phyloP scores from a whole-genome alignment of 257 asterid species.

The Striga asiatica region DNA sequence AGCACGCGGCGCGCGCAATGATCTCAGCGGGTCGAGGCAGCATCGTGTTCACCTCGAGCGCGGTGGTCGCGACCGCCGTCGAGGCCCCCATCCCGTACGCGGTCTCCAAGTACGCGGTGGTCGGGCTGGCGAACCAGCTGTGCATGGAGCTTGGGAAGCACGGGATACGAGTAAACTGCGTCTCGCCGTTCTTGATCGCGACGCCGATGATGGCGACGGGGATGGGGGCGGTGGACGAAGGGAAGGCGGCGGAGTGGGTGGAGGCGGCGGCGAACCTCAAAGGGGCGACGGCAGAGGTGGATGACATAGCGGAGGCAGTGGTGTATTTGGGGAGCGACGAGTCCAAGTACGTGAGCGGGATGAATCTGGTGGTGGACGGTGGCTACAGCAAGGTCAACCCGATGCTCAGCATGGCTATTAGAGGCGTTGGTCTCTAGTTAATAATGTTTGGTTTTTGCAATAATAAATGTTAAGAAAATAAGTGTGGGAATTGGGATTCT shows the following conservation, averaged over 20 bases:
- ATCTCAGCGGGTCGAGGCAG: slow-evolving; percentile 16
- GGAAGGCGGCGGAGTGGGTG: not conserved
- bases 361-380: slow-evolving; percentile 31
- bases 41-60: slow-evolving; percentile 22
- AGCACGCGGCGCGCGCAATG: slow-evolving; percentile 39
- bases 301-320: slow-evolving; percentile 26
- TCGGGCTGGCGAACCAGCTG: not conserved
- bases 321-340: slow-evolving; percentile 27
- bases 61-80: slow-evolving; percentile 11
- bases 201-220: slow-evolving; percentile 7
- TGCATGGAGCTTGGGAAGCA: slow-evolving; percentile 24
- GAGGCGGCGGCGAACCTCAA: slow-evolving; percentile 10
- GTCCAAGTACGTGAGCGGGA: slow-evolving; percentile 26
- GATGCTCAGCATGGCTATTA: not conserved
- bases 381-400: slow-evolving; percentile 29
- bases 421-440: not conserved
- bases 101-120: slow-evolving; percentile 23
- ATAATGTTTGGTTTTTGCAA: no score
- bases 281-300: slow-evolving; percentile 9
- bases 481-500: no score
- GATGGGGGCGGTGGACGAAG: slow-evolving; percentile 3
- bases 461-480: no score
- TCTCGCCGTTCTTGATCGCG: slow-evolving; percentile 21
- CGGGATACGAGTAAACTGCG: slow-evolving; percentile 31
- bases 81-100: slow-evolving; percentile 19